A percentile compares a stretch with the other conserved stretches of the same genome.
Conservation (phyloP, 2,329 filamentous ascomycete genomes). For the Corynespora cassiicola region DNA sequence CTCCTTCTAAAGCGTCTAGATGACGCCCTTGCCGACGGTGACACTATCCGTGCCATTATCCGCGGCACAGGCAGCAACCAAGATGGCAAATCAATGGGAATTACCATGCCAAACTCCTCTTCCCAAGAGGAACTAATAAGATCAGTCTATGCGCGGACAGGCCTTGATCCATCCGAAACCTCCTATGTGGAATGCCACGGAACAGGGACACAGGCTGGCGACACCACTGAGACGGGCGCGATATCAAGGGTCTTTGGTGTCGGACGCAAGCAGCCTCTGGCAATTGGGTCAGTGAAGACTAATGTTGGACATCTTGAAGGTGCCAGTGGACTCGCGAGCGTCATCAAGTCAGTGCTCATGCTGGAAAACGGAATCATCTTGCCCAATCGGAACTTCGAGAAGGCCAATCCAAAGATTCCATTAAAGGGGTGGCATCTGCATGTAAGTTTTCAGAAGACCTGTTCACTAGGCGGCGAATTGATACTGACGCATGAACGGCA, state of each 20-base stretch:
- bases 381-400: constrained; percentile 25
- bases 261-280: constrained; percentile 10
- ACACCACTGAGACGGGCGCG: constrained; percentile 33
- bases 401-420: constrained; percentile 19
- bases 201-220: constrained; percentile 64
- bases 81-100: constrained; percentile 29
- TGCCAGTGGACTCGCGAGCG: constrained; percentile 43
- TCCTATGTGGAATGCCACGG: constrained; percentile 54
- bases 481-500: too few relatives aligned
- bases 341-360: constrained; percentile 48
- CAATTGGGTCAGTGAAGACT: constrained; percentile 35
- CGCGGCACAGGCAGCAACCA: constrained; percentile 33
- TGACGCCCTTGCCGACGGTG: constrained; percentile 50
- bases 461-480: too few relatives aligned
- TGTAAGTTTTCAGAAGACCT: too few relatives aligned
- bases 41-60: constrained; percentile 39
- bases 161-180: constrained; percentile 36
- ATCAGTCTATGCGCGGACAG: constrained; percentile 44
- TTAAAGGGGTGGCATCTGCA: constrained; percentile 30
- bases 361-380: constrained; percentile 46
- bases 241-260: constrained; percentile 28
- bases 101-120: constrained; percentile 48
- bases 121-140: constrained; percentile 42
- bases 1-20: constrained; percentile 46
- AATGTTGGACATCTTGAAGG: constrained; percentile 53